A percentile compares a stretch with the other conserved stretches of the same genome.
Evolutionary conservation across 2,329 filamentous ascomycete genomes (phyloP).

Genomic region (Fusarium poae): DNA sequence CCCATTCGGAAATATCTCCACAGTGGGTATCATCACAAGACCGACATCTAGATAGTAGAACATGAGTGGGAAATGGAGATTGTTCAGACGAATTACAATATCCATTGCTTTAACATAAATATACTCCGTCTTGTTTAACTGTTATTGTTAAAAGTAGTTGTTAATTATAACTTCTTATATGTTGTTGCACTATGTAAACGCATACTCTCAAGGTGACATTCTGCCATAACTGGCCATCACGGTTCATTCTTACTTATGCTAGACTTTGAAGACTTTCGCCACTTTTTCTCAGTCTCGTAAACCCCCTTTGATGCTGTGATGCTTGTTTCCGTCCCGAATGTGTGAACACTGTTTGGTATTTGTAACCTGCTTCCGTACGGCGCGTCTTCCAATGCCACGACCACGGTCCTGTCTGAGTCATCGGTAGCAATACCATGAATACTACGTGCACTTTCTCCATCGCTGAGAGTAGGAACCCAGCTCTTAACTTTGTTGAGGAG

Average conservation of each 20-base stretch:
- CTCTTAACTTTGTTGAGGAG: background rate
- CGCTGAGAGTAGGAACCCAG: rapidly evolving
- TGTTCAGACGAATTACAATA: too few relatives aligned
- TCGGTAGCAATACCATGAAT: background rate
- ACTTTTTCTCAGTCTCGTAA: background rate
- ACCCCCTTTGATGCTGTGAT: background rate
- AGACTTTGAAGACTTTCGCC: background rate
- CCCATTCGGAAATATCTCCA: too few relatives aligned
- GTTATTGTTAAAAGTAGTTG: too few relatives aligned
- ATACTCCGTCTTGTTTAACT: rapidly evolving
- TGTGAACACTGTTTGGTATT: background rate
- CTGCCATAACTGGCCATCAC: background rate
- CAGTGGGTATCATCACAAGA: too few relatives aligned
- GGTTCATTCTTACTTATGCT: rapidly evolving
- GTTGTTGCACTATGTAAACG: background rate
- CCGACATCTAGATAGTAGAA: too few relatives aligned
- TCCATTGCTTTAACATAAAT: background rate
- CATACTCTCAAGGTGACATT: background rate
- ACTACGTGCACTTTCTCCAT: slow-evolving; percentile 5
- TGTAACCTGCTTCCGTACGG: background rate
- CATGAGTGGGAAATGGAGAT: too few relatives aligned
- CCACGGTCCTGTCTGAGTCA: background rate
- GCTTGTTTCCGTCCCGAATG: slow-evolving; percentile 20
- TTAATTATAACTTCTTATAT: rapidly evolving
- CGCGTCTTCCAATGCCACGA: background rate